phyloP scores from a whole-genome alignment of 2,329 filamentous ascomycete species.

The Sclerotinia nivalis region DNA sequence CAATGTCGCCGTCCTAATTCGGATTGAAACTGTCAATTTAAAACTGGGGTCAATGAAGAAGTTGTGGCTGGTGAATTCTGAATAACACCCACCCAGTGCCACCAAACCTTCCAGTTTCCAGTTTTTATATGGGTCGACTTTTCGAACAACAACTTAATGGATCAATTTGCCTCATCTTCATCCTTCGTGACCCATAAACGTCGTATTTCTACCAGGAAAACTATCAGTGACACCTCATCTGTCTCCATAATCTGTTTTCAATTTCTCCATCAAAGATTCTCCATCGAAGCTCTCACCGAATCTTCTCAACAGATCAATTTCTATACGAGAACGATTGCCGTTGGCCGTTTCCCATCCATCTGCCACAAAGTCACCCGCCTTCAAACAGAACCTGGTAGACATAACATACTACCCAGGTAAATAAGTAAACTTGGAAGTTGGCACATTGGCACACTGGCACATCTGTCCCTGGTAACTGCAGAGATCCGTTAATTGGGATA shows the following conservation, averaged over 20 bases:
- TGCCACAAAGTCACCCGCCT: background rate
- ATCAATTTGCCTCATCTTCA: constrained; percentile 1
- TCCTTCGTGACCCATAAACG: constrained; percentile 3
- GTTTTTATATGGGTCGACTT: constrained; percentile 10
- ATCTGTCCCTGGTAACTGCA: background rate
- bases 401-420: background rate
- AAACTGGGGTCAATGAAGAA: background rate
- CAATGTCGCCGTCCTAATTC: background rate
- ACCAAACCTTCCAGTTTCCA: background rate
- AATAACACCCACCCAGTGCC: background rate
- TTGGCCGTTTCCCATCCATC: background rate
- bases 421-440: no score
- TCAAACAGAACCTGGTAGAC: background rate
- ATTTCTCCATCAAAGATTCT: background rate
- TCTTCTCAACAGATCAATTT: no score
- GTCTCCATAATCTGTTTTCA: constrained; percentile 3
- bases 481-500: constrained; percentile 4
- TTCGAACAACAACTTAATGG: background rate
- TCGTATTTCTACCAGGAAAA: background rate
- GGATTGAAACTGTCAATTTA: background rate
- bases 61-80: background rate
- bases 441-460: no score
- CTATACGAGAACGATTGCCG: background rate
- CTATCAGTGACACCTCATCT: constrained; percentile 7
- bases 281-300: constrained; percentile 1